A percentile compares a stretch with the other conserved stretches of the same genome.
Evolutionary conservation across 2,329 filamentous ascomycete species (phyloP).

Genomic region (Cladosporium sp.): DNA sequence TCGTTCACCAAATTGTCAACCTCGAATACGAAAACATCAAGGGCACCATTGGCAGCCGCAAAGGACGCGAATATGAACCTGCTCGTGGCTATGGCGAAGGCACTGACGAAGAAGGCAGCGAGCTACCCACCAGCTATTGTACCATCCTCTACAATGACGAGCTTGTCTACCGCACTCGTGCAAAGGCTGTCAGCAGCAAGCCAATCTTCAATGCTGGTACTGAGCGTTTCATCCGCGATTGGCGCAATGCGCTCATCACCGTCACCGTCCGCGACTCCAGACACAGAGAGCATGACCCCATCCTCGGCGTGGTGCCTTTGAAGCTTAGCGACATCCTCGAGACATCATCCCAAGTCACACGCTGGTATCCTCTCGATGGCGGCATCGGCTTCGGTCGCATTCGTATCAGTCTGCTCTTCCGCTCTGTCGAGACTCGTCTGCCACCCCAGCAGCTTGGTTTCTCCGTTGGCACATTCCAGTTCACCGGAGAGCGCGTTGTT

Average conservation of each 20-base stretch:
- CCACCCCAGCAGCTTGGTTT: slow-evolving; percentile 85
- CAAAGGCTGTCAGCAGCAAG: slow-evolving; percentile 89
- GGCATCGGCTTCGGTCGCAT: slow-evolving; percentile 87
- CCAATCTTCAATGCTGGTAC: slow-evolving; percentile 98
- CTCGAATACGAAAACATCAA: slow-evolving; percentile 89
- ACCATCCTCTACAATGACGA: slow-evolving; percentile 89
- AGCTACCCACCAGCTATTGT: slow-evolving; percentile 87
- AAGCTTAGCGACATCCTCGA: slow-evolving; percentile 85
- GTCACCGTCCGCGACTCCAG: slow-evolving; percentile 87
- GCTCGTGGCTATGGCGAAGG: slow-evolving; percentile 80
- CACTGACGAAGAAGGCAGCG: slow-evolving; percentile 75
- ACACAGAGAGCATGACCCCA: slow-evolving; percentile 88
- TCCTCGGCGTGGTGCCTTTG: slow-evolving; percentile 86
- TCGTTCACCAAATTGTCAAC: slow-evolving; percentile 93
- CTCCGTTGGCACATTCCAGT: slow-evolving; percentile 94
- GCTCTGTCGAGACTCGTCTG: slow-evolving; percentile 79
- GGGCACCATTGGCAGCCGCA: slow-evolving; percentile 74
- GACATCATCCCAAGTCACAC: slow-evolving; percentile 77
- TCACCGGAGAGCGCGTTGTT: slow-evolving; percentile 66
- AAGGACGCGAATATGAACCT: slow-evolving; percentile 83
- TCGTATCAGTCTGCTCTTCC: slow-evolving; percentile 84
- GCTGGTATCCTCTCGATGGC: slow-evolving; percentile 96
- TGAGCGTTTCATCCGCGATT: slow-evolving; percentile 88
- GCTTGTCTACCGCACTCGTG: slow-evolving; percentile 85
- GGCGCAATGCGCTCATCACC: slow-evolving; percentile 82